These are phyloP conservation scores for Cordia subcordata DNA, from an alignment of 257 asterid species.

Conservation along the genomic window DNA sequence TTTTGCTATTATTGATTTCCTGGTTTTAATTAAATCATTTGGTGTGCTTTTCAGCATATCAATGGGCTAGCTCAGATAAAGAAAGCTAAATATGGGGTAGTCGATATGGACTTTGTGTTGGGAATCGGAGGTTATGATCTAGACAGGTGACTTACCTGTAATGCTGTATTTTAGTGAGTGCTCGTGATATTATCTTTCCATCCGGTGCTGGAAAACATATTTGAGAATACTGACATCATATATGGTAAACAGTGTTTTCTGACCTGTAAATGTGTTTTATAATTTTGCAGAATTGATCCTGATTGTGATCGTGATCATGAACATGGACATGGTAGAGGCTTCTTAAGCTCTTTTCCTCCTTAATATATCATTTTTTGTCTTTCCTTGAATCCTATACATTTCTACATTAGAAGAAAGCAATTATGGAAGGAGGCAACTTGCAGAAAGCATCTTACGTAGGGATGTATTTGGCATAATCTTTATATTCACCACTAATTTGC, in stretches of 20 bases:
- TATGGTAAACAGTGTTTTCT: not conserved
- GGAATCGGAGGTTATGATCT: slow-evolving; percentile 99
- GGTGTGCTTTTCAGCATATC: slow-evolving; percentile 50
- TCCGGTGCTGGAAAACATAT: slow-evolving; percentile 2
- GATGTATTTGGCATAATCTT: no score
- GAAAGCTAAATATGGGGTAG: slow-evolving; percentile 66
- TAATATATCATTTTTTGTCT: slow-evolving; percentile 1
- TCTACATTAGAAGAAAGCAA: no score
- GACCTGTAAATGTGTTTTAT: slow-evolving; percentile 12
- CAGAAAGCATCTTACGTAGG: no score
- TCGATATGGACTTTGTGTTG: slow-evolving; percentile 91
- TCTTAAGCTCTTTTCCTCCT: slow-evolving; percentile 1
- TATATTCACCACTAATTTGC: no score
- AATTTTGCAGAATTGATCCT: slow-evolving; percentile 63
- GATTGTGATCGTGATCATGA: slow-evolving; percentile 68
- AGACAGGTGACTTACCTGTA: slow-evolving; percentile 52
- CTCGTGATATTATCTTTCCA: not conserved
- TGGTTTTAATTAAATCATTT: not conserved
- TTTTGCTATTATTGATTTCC: not conserved
- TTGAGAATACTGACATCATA: no score
- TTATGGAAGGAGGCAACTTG: no score
- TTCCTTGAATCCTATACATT: not conserved
- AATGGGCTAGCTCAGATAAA: slow-evolving; percentile 85
- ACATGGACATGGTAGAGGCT: slow-evolving; percentile 51
- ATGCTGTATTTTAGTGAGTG: not conserved